These are phyloP conservation scores for Saccharomyces hybrid DNA, from an alignment of 1,139 yeast genomes.

Conservation along the genomic window DNA sequence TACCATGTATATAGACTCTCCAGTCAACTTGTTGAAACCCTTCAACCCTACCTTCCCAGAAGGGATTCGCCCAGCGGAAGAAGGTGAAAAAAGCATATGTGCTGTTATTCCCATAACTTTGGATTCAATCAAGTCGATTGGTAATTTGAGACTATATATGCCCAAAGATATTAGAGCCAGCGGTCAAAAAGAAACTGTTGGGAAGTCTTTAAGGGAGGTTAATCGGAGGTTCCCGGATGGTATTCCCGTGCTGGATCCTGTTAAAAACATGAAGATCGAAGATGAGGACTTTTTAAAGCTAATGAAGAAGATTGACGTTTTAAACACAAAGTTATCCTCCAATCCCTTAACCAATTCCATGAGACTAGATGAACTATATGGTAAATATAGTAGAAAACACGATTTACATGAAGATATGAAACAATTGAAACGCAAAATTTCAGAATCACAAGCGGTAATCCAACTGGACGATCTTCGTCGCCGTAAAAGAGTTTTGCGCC, in stretches of 20 bases:
- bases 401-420: conserved; percentile 55
- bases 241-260: conserved; percentile 80
- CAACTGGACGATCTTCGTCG: conserved; percentile 90
- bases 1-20: conserved; percentile 71
- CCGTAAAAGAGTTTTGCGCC: conserved; percentile 82
- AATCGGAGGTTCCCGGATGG: conserved; percentile 83
- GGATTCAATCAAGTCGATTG: conserved; percentile 63
- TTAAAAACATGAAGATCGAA: conserved; percentile 82
- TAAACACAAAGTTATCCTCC: conserved; percentile 61
- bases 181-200: conserved; percentile 63
- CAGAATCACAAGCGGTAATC: conserved; percentile 82
- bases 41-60: conserved; percentile 68
- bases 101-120: conserved; percentile 82
- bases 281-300: conserved; percentile 68
- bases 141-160: conserved; percentile 70
- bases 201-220: conserved; percentile 72
- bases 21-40: conserved; percentile 61
- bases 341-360: conserved; percentile 68
- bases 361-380: conserved; percentile 53
- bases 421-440: conserved; percentile 52
- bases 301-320: conserved; percentile 68
- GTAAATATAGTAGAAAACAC: conserved; percentile 57
- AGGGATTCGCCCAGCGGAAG: conserved; percentile 77
- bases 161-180: conserved; percentile 73
- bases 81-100: conserved; percentile 63